Base-by-base conservation (phyloP, 768 basidiomycete genomes). In the Suillus americanus region DNA sequence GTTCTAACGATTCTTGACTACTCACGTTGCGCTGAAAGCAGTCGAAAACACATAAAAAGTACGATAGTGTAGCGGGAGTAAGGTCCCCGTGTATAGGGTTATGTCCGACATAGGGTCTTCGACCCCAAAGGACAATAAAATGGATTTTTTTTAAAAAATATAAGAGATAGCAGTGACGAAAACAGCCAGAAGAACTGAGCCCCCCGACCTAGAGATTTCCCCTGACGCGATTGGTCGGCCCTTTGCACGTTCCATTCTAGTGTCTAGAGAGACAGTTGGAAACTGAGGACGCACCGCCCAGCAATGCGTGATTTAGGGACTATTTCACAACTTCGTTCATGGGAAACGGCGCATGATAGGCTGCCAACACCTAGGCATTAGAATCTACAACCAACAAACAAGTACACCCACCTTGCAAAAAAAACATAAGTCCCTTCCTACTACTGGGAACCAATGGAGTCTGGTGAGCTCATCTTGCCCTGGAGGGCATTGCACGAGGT, bases 261-360 rank as follows among this genome's bases (percentile, higher is more conserved):
- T 25, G 14, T 50, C 25, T 7, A 5, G 25, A 25, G 48, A 50
- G 6, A 14, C 13, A 50, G 48, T 50, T 14, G 23, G 48, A 14
- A 62, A 37, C 48, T 40, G 30, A 35, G 63, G 50, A 83, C 84
- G 83, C 64, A 86, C 83, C 66, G 40, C 66, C 50, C 25, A 51
- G 25, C 7, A 51, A 30, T 51, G 25, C 16, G 7, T 51, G 28
- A 25, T 18, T 30, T 16, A 28, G 50, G 16, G 28, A 28, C 28
- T 48, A 23, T 25, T 48, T 14, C 13, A 25, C 46, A 48, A 16
- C 23, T 50, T 50, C 25, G 25, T 50, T 14, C 23, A 25, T 50
- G 48, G 48, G 48, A 25, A 50, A 25, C 6, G 6, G 23, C 25
- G 25, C 14, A 8, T 16, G 25, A 50, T 50, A 28, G 13, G 25